Evolutionary conservation across 2,329 filamentous ascomycete species (phyloP), one percentile per base, ranked within the genome.

Genomic region (Fusarium gaditjirri): DNA sequence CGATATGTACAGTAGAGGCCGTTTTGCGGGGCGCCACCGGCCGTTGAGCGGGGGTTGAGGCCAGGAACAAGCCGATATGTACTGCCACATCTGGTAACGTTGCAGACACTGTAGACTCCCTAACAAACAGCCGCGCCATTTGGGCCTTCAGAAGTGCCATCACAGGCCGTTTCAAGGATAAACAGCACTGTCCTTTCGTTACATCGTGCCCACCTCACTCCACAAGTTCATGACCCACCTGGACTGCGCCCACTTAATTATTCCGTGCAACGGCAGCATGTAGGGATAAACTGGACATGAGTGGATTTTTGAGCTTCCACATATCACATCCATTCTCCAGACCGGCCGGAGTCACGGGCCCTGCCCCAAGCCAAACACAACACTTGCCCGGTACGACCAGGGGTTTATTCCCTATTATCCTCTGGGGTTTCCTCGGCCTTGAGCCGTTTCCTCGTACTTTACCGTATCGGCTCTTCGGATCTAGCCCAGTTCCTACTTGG

Each of bases 151-250:
- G 27, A 41, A 44, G n/a, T 38, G 19, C 50, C 35, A 10, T 43
- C 39, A 19, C 25, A 47, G 46, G 19, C 25, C 44, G 44, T 52
- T 31, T 41, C 8, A 21, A 27, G 27, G 29, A 4, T 7, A 31
- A 41, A 21, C 21, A 49, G 27, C 63, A 76, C 75, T 69, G 75
- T 73, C 35, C 49, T 41, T 61, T 21, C 50, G 75, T 76, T 71
- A 73, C 74, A 77, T 77, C 70, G 71, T 54, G 52, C 61, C 63
- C 29, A 68, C 70, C 74, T 69, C 75, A 67, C 70, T 75, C 71
- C 75, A 67, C 75, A 76, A 74, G 73, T 73, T 76, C 71, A 64
- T 75, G 44, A 33, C 71, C 69, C 71, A 62, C 67, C 46, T 59
- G 27, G 27, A 46, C 47, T 44, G 44, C 57, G 35, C 38, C 70